phyloP scores from a whole-genome alignment of 1,284 basidiomycete species.

The Melampsora americana region DNA sequence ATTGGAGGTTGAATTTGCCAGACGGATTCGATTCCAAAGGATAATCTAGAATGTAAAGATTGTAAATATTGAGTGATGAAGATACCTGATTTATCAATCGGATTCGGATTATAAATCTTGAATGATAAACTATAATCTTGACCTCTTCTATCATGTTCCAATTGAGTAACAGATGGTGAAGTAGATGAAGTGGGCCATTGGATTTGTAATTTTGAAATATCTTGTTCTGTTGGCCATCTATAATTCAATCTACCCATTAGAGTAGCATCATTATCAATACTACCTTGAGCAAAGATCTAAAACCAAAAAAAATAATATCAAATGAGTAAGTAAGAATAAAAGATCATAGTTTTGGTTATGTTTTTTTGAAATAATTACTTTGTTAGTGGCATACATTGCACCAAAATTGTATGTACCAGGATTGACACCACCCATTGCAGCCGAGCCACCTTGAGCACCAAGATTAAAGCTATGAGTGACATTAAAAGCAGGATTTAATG shows the following conservation, averaged over 20 bases:
- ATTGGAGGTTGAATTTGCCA: constrained; percentile 73
- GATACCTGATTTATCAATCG: constrained; percentile 81
- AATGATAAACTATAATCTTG: constrained; percentile 80
- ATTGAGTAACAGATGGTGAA: constrained; percentile 65
- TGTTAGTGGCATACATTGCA: constrained; percentile 82
- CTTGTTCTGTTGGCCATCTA: constrained; percentile 69
- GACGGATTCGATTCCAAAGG: constrained; percentile 84
- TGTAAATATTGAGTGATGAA: constrained; percentile 92
- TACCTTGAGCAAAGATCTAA: constrained; percentile 87
- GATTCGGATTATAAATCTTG: constrained; percentile 90
- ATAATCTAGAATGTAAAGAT: constrained; percentile 86
- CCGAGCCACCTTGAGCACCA: constrained; percentile 60
- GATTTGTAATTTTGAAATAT: constrained; percentile 82
- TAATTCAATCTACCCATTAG: constrained; percentile 86
- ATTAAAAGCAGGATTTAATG: constrained; percentile 92
- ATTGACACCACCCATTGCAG: constrained; percentile 57
- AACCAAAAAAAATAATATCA: constrained; percentile 46
- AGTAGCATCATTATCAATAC: constrained; percentile 86
- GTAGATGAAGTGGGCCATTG: constrained; percentile 62
- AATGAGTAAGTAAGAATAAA: constrained; percentile 3
- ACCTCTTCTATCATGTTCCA: constrained; percentile 93
- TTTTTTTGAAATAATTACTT: constrained; percentile 59
- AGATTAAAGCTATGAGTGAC: constrained; percentile 92
- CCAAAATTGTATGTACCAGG: constrained; percentile 86
- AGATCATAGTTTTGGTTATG: neutral